Conservation (phyloP, 768 basidiomycete species). For the Kockovaella imperatae region DNA sequence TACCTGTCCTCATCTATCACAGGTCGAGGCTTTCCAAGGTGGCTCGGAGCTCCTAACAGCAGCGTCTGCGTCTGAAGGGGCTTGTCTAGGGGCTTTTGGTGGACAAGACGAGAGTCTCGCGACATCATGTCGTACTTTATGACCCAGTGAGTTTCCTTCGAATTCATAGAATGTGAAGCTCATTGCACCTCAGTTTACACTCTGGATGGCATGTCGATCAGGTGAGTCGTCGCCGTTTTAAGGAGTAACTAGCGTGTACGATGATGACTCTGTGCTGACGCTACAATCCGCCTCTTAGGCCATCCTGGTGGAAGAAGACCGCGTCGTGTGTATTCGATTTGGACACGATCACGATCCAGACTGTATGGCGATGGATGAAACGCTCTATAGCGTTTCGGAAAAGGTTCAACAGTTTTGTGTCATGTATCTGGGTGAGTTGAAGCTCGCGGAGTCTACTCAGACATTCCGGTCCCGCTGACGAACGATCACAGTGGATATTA, state of each 20-base stretch:
- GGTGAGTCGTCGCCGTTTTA: conserved; percentile 9
- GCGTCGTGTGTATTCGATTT: conserved; percentile 88
- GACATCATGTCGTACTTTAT: conserved; percentile 45
- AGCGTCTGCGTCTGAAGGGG: too few relatives aligned
- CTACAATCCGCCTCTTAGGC: conserved; percentile 50
- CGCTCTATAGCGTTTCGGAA: conserved; percentile 80
- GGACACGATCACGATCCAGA: conserved; percentile 88
- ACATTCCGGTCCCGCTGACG: background rate
- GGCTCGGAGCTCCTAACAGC: too few relatives aligned
- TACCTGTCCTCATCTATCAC: too few relatives aligned
- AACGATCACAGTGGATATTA: conserved; percentile 62
- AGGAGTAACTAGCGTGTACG: background rate
- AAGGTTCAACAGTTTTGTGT: conserved; percentile 98
- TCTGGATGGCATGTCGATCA: conserved; percentile 90
- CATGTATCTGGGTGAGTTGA: conserved; percentile 60
- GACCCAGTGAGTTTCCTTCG: conserved; percentile 37
- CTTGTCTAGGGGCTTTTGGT: too few relatives aligned
- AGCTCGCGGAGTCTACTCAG: background rate
- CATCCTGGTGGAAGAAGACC: conserved; percentile 94
- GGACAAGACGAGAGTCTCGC: too few relatives aligned
- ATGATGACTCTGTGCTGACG: background rate
- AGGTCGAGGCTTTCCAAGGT: too few relatives aligned
- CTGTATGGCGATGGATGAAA: conserved; percentile 99
- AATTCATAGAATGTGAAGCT: conserved; percentile 1
- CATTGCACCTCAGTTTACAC: conserved; percentile 29